phyloP scores from a whole-genome alignment of 2,329 filamentous ascomycete genomes.

The Xylariaceae sp. region DNA sequence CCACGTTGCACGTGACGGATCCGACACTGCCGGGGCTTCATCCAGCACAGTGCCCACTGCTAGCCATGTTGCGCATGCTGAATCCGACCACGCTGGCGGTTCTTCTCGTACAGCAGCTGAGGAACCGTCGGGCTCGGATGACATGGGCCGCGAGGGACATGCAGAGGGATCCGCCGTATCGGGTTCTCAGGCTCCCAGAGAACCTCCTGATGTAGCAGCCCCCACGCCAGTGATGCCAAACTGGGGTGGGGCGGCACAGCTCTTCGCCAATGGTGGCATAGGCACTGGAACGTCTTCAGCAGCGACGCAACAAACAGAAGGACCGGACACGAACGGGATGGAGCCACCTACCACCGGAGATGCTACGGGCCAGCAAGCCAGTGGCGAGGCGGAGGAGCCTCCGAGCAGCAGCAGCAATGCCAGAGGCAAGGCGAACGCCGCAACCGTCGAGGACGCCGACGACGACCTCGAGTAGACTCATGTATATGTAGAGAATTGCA shows the following conservation, averaged over 20 bases:
- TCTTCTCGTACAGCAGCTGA: too few species aligned
- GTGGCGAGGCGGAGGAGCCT: slow-evolving; percentile 7
- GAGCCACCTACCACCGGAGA: slow-evolving; percentile 9
- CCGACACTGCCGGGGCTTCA: too few species aligned
- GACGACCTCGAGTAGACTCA: slow-evolving; percentile 4
- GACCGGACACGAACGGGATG: slow-evolving; percentile 3
- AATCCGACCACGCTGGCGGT: too few species aligned
- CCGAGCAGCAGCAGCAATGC: slow-evolving; percentile 7
- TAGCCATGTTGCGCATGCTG: too few species aligned
- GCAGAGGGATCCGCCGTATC: too few species aligned
- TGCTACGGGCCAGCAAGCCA: too few species aligned
- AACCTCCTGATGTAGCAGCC: slow-evolving; percentile 32
- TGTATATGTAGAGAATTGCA: slow-evolving; percentile 11
- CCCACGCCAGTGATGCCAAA: slow-evolving; percentile 41
- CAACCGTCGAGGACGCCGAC: slow-evolving; percentile 20
- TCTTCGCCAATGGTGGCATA: slow-evolving; percentile 28
- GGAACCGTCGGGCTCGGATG: too few species aligned
- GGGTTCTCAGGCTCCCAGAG: too few species aligned
- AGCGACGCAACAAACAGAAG: slow-evolving; percentile 1
- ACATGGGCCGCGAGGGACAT: too few species aligned
- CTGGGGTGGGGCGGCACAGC: slow-evolving; percentile 44
- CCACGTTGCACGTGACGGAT: too few species aligned
- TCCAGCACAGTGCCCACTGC: too few species aligned
- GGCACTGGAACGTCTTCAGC: slow-evolving; percentile 1
- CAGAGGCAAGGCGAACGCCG: slow-evolving; percentile 23